Conservation (phyloP, 768 basidiomycete species). For the Favolaschia claudopus region DNA sequence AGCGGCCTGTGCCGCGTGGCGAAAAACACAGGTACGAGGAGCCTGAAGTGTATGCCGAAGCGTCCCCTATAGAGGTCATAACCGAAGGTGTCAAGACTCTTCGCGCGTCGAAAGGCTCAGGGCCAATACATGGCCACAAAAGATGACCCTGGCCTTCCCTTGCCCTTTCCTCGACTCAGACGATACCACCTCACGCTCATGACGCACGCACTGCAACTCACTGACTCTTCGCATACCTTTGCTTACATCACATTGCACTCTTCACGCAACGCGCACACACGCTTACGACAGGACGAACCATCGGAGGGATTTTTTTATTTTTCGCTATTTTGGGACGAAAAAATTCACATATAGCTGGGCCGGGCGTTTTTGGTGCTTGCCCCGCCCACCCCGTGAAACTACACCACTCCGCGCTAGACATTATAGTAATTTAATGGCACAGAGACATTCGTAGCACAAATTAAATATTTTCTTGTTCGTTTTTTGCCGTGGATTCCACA, state of each 20-base stretch:
- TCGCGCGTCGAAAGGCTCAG: constrained; percentile 18
- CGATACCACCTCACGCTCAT: constrained; percentile 21
- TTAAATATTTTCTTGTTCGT: constrained; percentile 20
- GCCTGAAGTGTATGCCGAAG: constrained; percentile 23
- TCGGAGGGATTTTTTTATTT: no score
- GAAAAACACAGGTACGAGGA: constrained; percentile 27
- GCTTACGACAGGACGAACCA: constrained; percentile 6
- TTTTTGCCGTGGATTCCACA: neutral
- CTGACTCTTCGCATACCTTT: constrained; percentile 22
- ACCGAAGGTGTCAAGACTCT: constrained; percentile 25
- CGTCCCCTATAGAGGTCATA: constrained; percentile 25
- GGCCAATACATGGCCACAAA: constrained; percentile 9
- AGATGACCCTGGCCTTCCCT: constrained; percentile 5
- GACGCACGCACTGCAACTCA: constrained; percentile 8
- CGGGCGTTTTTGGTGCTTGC: neutral
- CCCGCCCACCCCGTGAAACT: constrained; percentile 13
- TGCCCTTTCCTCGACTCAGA: neutral
- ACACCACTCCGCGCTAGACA: constrained; percentile 21
- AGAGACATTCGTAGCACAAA: constrained; percentile 28
- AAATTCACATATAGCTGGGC: constrained; percentile 24
- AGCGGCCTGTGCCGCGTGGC: constrained; percentile 32
- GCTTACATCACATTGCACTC: no score
- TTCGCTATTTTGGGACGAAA: no score
- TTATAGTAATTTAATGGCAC: constrained; percentile 26
- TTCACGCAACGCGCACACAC: constrained; percentile 20